A percentile compares a stretch with the other conserved stretches of the same genome.
Conservation (phyloP, 108 stramenopile species). For the Chaetoceros tenuissimus region DNA sequence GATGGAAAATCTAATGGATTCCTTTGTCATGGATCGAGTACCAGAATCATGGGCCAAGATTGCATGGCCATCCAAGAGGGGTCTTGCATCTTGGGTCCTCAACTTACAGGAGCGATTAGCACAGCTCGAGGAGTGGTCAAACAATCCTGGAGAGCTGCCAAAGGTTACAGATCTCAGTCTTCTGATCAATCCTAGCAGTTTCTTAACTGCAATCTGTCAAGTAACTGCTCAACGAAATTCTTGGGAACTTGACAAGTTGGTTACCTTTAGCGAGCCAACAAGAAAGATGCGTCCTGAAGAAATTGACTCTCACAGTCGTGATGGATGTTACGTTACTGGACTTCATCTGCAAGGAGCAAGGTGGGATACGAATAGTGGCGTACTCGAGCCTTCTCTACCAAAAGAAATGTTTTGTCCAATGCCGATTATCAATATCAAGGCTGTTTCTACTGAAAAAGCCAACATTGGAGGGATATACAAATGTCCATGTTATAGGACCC, state of each 20-base stretch:
- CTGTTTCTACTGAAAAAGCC: conserved; percentile 71
- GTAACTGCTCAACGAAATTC: conserved; percentile 79
- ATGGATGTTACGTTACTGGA: conserved; percentile 80
- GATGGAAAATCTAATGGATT: conserved; percentile 71
- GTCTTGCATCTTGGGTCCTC: conserved; percentile 54
- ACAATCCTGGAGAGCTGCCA: conserved; percentile 80
- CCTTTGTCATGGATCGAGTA: conserved; percentile 68
- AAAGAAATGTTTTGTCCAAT: conserved; percentile 86
- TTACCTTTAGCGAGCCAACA: conserved; percentile 81
- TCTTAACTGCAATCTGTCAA: conserved; percentile 88
- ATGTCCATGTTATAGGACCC: conserved; percentile 81
- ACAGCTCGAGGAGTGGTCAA: conserved; percentile 82
- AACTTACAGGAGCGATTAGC: conserved; percentile 58
- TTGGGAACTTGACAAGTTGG: conserved; percentile 83
- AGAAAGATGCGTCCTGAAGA: conserved; percentile 65
- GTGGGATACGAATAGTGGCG: conserved; percentile 45
- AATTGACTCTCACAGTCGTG: conserved; percentile 58
- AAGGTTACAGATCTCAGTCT: conserved; percentile 84
- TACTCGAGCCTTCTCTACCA: conserved; percentile 66
- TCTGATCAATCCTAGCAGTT: conserved; percentile 81
- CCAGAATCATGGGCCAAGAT: conserved; percentile 72
- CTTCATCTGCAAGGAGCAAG: conserved; percentile 79
- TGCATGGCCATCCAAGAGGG: conserved; percentile 71
- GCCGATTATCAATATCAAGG: conserved; percentile 80
- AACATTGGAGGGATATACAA: conserved; percentile 66